Evolutionary conservation across 2,329 filamentous ascomycete genomes (phyloP).

Genomic region (Lecanicillium sp.): DNA sequence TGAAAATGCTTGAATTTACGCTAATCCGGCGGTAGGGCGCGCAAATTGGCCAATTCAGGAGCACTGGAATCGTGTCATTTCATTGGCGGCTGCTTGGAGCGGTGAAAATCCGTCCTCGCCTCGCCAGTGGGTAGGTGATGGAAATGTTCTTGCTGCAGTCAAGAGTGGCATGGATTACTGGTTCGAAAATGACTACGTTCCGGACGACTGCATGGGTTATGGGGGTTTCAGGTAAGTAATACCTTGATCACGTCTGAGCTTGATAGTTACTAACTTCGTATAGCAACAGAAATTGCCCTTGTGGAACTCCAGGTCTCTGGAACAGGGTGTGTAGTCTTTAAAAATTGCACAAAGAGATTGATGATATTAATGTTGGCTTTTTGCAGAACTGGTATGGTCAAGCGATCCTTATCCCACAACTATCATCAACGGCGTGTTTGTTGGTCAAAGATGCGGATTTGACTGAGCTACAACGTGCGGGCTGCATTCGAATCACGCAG

Average conservation of each 20-base stretch:
- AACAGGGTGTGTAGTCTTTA: slow-evolving; percentile 10
- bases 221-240: slow-evolving; percentile 12
- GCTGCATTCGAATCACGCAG: slow-evolving; percentile 14
- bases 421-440: slow-evolving; percentile 14
- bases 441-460: slow-evolving; percentile 13
- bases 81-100: slow-evolving; percentile 16
- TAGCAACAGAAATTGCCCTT: slow-evolving; percentile 9
- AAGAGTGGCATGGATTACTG: slow-evolving; percentile 15
- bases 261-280: not conserved
- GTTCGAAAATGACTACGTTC: slow-evolving; percentile 15
- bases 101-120: slow-evolving; percentile 11
- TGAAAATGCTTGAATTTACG: no score
- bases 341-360: not conserved
- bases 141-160: slow-evolving; percentile 9
- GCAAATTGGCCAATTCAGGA: slow-evolving; percentile 17
- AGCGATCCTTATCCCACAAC: slow-evolving; percentile 14
- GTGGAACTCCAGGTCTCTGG: slow-evolving; percentile 14
- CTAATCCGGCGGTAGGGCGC: no score
- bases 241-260: no score
- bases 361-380: no score
- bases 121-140: slow-evolving; percentile 10
- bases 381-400: slow-evolving; percentile 16
- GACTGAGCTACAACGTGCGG: slow-evolving; percentile 9
- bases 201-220: slow-evolving; percentile 14
- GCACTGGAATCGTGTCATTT: slow-evolving; percentile 15